Evolutionary conservation across 164 flowering plant species (phyloP), one percentile per base, ranked within the genome.

Genomic region (Sedum album): DNA sequence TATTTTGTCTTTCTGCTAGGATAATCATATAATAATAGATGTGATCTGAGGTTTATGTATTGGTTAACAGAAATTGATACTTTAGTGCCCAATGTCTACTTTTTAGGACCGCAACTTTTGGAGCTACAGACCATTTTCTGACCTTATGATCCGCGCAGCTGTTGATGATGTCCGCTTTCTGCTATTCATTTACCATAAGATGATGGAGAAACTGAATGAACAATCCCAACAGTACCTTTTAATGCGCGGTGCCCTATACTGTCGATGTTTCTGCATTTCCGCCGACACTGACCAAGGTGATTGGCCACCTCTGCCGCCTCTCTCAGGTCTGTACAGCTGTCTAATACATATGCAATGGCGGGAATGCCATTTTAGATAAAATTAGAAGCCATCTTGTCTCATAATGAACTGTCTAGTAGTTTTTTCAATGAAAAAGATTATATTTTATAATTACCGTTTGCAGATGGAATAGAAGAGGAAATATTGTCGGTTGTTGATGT

Each of bases 81-180:
- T 17, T 65, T 35, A 39, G 38, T 28, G 41, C n/a, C 17, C 57
- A 38, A 18, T 76, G 68, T 51, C 25, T 51, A 39, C 69, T 77
- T 72, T n/a, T n/a, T 85, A 93, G 98, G 97, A 91, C 71, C 91
- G 96, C 31, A 75, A 76, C 14, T 91, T 86, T 76, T 93, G 98
- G 98, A 87, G 77, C 26, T 82, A 87, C 76, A 82, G 98, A 70
- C 98, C 97, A 69, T 75, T 93, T 62, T 80, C 93, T 68, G 95
- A 89, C 66, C 77, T 79, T 69, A 93, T 93, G 98, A 72, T 89
- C 75, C 90, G 92, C 66, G 93, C 97, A 60, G 96, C 98, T 72
- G 88, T 91, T 35, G 97, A 89, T 84, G 98, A 93, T 83, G 98
- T 93, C 39, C 96, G 96, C 31, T 93, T 91, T 86, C 97, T 93